Conservation (phyloP, 345 rosid species). For the Rhizophora apiculata region DNA sequence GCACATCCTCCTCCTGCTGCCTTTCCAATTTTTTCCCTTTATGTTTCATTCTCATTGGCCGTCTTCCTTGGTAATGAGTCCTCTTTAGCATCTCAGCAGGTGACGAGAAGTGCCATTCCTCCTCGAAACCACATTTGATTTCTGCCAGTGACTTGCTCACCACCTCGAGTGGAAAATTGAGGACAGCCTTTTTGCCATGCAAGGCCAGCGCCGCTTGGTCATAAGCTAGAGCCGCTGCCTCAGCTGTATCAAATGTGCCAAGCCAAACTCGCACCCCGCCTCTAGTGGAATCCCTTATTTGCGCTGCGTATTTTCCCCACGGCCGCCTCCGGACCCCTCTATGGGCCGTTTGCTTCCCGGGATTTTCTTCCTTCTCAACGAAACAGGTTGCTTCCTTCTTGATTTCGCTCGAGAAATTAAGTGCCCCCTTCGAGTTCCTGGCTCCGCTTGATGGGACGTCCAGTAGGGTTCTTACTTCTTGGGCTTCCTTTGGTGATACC, state of each 20-base stretch:
- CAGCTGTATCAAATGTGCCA: background rate
- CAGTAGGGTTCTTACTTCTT: too few species aligned
- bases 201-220: conserved; percentile 72
- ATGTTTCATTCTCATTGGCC: background rate
- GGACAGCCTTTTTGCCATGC: conserved; percentile 35
- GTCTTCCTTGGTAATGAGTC: background rate
- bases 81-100: conserved; percentile 9
- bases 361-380: background rate
- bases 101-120: conserved; percentile 8
- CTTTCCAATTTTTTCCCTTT: background rate
- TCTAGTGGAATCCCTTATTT: background rate
- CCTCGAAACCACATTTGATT: background rate
- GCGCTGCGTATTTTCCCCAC: background rate
- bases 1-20: conserved; percentile 6
- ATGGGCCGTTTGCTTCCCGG: background rate
- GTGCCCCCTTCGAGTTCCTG: background rate
- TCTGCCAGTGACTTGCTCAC: background rate
- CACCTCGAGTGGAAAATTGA: background rate
- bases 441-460: background rate
- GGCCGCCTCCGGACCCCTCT: background rate
- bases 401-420: background rate
- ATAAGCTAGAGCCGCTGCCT: conserved; percentile 38
- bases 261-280: conserved; percentile 3
- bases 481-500: background rate
- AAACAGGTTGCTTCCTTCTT: background rate